Evolutionary conservation across 495 filamentous ascomycete species (phyloP).

Genomic region (Lindgomyces ingoldianus): DNA sequence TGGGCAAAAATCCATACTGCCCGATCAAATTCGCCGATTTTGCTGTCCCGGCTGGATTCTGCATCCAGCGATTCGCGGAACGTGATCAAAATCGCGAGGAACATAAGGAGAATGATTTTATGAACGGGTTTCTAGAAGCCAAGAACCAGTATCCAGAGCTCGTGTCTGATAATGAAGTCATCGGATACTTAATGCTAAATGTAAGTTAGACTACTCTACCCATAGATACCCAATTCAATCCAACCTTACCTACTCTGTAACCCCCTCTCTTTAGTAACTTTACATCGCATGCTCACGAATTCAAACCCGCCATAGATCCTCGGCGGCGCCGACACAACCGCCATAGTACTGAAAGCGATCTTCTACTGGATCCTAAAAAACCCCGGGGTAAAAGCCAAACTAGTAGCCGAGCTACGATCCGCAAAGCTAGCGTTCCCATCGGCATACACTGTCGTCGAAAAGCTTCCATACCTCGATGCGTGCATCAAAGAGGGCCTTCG

Average conservation of each 20-base stretch:
- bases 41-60: conserved; percentile 13
- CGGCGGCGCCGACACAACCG: conserved; percentile 23
- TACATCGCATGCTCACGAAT: neutral
- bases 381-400: conserved; percentile 2
- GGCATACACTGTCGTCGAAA: neutral
- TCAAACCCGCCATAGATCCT: conserved; percentile 7
- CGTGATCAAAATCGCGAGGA: conserved; percentile 11
- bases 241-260: neutral
- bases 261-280: no score
- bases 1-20: conserved; percentile 17
- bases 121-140: conserved; percentile 23
- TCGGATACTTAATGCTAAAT: conserved; percentile 22
- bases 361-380: conserved; percentile 25
- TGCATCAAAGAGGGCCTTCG: conserved; percentile 26
- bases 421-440: neutral
- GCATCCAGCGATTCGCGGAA: conserved; percentile 17
- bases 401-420: conserved; percentile 12
- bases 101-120: conserved; percentile 17
- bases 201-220: conserved; percentile 7
- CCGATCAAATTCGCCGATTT: conserved; percentile 27
- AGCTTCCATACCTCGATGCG: conserved; percentile 13
- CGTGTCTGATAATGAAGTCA: conserved; percentile 11
- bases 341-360: conserved; percentile 19
- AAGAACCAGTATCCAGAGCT: conserved; percentile 15
- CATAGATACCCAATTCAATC: no score